Conservation (phyloP, 164 flowering plant genomes). For the Liquidambar formosana region DNA sequence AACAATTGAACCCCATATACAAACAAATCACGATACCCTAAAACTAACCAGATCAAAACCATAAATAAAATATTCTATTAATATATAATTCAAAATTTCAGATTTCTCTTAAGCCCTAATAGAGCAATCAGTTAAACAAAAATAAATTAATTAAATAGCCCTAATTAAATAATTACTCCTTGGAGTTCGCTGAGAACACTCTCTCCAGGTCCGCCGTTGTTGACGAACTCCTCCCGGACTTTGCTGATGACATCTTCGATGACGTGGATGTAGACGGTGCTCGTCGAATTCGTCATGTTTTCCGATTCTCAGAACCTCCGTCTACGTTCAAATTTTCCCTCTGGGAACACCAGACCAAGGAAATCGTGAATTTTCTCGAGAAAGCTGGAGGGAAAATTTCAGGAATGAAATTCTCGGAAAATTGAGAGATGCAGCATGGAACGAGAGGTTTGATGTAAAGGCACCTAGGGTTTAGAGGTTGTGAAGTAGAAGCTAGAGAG, state of each 20-base stretch:
- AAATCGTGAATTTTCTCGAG: background rate
- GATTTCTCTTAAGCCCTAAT: background rate
- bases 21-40: conserved; percentile 19
- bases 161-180: conserved; percentile 47
- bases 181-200: conserved; percentile 77
- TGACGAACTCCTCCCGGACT: conserved; percentile 83
- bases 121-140: background rate
- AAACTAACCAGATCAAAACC: conserved; percentile 1
- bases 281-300: conserved; percentile 63
- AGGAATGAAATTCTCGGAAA: background rate
- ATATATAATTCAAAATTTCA: no score
- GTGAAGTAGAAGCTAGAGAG: conserved; percentile 6
- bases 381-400: background rate
- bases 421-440: background rate
- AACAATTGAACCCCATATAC: conserved; percentile 9
- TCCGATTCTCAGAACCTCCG: conserved; percentile 4
- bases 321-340: background rate
- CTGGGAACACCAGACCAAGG: background rate
- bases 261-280: conserved; percentile 74
- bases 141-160: background rate
- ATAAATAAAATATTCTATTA: background rate
- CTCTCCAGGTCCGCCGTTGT: conserved; percentile 71
- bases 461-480: conserved; percentile 20
- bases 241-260: conserved; percentile 87
- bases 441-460: background rate